Conservation (phyloP, 495 filamentous ascomycete genomes). For the Parathielavia hyrcaniae region DNA sequence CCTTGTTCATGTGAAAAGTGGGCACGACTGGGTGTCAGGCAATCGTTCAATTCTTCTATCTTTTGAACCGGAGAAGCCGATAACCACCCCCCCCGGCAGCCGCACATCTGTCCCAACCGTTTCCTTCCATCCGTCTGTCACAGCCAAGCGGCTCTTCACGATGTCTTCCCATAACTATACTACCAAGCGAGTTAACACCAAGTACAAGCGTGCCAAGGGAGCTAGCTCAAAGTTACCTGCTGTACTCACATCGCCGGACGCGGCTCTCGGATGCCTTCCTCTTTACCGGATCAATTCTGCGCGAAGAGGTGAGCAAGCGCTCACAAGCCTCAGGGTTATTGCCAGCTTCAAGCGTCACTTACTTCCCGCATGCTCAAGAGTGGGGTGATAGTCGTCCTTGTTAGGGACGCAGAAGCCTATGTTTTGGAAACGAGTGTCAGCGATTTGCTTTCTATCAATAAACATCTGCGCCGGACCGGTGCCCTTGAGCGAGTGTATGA, state of each 20-base stretch:
- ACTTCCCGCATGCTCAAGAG: neutral
- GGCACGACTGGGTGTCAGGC: neutral
- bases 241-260: neutral
- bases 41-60: too few relatives aligned
- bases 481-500: too few relatives aligned
- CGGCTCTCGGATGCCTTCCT: too few relatives aligned
- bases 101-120: neutral
- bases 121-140: neutral
- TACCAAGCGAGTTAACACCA: neutral
- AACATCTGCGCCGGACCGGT: too few relatives aligned
- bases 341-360: neutral
- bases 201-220: neutral
- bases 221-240: neutral
- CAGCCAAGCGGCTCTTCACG: neutral
- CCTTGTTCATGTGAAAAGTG: too few relatives aligned
- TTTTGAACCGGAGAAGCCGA: neutral
- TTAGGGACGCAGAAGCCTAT: too few relatives aligned
- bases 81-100: neutral
- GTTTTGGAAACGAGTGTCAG: too few relatives aligned
- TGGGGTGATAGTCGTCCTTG: too few relatives aligned
- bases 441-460: too few relatives aligned
- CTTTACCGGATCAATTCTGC: too few relatives aligned
- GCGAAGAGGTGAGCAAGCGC: too few relatives aligned
- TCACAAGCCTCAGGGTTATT: neutral
- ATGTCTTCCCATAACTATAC: neutral